Percentiles rank a stretch among this genome's conserved stretches.
phyloP scores from a whole-genome alignment of 768 basidiomycete species.

The Boletus rex-veris region DNA sequence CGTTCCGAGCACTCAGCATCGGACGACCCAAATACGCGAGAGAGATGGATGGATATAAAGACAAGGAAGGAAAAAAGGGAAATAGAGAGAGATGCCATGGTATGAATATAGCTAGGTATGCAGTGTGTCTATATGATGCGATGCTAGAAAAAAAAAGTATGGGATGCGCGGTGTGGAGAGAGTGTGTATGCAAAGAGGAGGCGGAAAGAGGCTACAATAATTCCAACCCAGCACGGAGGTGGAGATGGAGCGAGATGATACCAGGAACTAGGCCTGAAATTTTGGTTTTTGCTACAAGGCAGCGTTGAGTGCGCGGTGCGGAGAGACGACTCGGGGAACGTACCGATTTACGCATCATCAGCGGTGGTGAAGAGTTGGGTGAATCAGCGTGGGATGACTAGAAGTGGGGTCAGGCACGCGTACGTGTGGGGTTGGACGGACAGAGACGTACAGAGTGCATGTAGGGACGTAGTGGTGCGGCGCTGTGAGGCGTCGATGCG shows the following conservation, averaged over 20 bases:
- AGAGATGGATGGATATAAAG: not conserved
- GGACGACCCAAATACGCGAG: conserved; percentile 15
- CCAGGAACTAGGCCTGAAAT: conserved; percentile 29
- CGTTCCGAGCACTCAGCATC: conserved; percentile 18
- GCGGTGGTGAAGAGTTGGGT: conserved; percentile 38
- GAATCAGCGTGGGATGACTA: conserved; percentile 39
- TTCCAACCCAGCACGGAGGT: conserved; percentile 9
- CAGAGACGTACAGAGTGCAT: conserved; percentile 35
- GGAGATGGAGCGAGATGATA: conserved; percentile 1
- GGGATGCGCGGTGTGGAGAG: conserved; percentile 11
- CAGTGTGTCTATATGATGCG: conserved; percentile 31
- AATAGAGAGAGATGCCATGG: conserved; percentile 25
- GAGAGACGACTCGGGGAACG: conserved; percentile 9
- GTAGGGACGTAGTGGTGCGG: conserved; percentile 33
- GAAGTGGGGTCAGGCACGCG: conserved; percentile 7
- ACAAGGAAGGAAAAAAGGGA: not conserved
- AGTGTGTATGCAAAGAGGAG: conserved; percentile 10
- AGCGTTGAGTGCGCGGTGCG: not conserved
- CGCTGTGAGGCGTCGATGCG: conserved; percentile 33
- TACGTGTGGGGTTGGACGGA: not conserved
- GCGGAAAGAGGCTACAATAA: conserved; percentile 13
- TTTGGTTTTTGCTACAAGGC: conserved; percentile 30
- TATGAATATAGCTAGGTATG: conserved; percentile 37
- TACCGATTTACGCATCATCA: conserved; percentile 59
- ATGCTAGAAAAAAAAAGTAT: conserved; percentile 9